These are phyloP conservation scores for Penicillium sp. DNA, from an alignment of 2,329 filamentous ascomycete species.

Conservation along the genomic window DNA sequence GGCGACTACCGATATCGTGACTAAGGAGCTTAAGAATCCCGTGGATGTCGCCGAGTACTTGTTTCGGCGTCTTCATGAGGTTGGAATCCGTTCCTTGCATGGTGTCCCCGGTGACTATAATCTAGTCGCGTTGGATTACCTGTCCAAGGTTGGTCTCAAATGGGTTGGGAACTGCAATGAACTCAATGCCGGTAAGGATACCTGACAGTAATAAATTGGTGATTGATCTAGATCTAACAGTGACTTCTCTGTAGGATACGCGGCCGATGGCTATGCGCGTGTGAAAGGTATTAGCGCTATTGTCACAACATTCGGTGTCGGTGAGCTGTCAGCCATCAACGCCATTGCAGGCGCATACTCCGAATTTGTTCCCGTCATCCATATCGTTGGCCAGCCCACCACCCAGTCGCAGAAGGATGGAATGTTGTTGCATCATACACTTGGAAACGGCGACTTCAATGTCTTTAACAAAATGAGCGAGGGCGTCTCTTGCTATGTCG, in stretches of 20 bases:
- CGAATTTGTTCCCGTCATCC: conserved; percentile 65
- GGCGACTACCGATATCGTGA: conserved; percentile 43
- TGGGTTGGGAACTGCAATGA: conserved; percentile 63
- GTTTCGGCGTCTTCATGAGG: conserved; percentile 48
- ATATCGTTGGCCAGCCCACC: conserved; percentile 56
- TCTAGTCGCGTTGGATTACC: conserved; percentile 57
- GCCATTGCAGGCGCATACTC: conserved; percentile 71
- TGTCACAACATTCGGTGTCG: conserved; percentile 72
- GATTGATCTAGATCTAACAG: neutral
- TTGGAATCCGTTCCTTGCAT: conserved; percentile 50
- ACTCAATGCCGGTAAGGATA: conserved; percentile 52
- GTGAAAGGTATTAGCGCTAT: conserved; percentile 67
- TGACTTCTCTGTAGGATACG: conserved; percentile 53
- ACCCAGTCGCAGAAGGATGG: conserved; percentile 47
- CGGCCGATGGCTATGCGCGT: conserved; percentile 74
- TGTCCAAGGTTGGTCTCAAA: conserved; percentile 51
- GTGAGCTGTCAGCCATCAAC: conserved; percentile 64
- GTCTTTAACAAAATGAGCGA: conserved; percentile 77
- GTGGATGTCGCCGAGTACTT: conserved; percentile 50
- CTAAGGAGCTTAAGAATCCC: conserved; percentile 43
- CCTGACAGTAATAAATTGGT: neutral
- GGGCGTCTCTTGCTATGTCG: conserved; percentile 66
- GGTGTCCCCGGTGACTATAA: conserved; percentile 65
- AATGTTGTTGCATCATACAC: conserved; percentile 60
- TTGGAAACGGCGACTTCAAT: conserved; percentile 74